Conservation (phyloP, 2,329 filamentous ascomycete genomes). For the Diplodia scrobiculata region DNA sequence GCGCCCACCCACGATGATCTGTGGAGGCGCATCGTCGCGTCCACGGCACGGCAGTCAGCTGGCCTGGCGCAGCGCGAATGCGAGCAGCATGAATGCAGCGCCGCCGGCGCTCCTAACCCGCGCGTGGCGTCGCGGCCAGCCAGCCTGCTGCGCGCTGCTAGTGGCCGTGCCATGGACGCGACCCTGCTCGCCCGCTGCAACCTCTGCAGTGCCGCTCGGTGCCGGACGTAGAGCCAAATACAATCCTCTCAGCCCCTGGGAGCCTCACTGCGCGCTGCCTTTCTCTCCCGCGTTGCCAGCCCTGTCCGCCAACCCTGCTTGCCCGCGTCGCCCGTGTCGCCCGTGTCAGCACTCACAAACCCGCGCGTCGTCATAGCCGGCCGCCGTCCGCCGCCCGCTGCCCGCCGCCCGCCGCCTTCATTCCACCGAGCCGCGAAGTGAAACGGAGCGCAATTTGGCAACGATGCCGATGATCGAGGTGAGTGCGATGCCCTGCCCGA, state of each 20-base stretch:
- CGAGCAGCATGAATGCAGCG: conserved; percentile 2
- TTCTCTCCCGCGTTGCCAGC: not conserved
- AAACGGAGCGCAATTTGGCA: conserved; percentile 15
- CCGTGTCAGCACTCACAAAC: not conserved
- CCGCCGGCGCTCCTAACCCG: conserved; percentile 1
- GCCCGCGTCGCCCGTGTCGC: not conserved
- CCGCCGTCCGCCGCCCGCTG: not conserved
- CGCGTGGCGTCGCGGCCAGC: conserved; percentile 18
- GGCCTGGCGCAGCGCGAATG: not conserved
- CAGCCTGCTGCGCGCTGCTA: conserved; percentile 20
- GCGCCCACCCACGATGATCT: conserved; percentile 14
- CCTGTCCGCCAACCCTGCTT: not conserved
- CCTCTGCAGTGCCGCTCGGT: conserved; percentile 5
- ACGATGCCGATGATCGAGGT: conserved; percentile 30
- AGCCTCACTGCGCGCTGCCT: conserved; percentile 9
- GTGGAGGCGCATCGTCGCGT: conserved; percentile 22
- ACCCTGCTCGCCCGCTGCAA: conserved; percentile 14
- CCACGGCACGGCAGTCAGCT: conserved; percentile 17
- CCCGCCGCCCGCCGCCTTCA: not conserved
- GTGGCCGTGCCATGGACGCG: conserved; percentile 15
- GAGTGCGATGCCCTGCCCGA: conserved; percentile 19
- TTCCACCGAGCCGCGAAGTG: conserved; percentile 14
- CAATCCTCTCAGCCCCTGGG: conserved; percentile 21
- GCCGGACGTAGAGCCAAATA: conserved; percentile 24
- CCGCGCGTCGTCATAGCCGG: conserved; percentile 13